A percentile compares a stretch with the other conserved stretches of the same genome.
phyloP scores from a whole-genome alignment of 192 early-diverging fungal genomes.

The Funneliformis geosporum region DNA sequence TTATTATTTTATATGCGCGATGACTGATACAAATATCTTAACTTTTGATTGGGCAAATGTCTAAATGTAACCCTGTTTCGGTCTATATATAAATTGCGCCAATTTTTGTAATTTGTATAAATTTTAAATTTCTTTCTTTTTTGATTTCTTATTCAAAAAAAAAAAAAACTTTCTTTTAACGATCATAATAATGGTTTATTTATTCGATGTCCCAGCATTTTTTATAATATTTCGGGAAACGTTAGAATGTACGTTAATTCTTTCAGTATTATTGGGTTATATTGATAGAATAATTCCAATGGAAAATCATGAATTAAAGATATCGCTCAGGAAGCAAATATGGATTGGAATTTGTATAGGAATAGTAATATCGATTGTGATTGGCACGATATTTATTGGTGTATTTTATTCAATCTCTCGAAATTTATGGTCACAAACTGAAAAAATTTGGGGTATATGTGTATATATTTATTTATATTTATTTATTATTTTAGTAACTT shows the following conservation, averaged over 20 bases:
- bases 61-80: no score
- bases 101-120: no score
- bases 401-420: slow-evolving; percentile 61
- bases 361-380: slow-evolving; percentile 61
- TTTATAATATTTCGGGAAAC: slow-evolving; percentile 83
- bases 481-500: no score
- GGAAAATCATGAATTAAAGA: slow-evolving; percentile 46
- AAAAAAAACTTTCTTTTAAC: no score
- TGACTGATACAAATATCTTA: no score
- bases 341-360: slow-evolving; percentile 76
- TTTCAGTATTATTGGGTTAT: slow-evolving; percentile 85
- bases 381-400: slow-evolving; percentile 75
- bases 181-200: slow-evolving; percentile 44
- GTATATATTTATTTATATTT: background rate
- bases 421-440: slow-evolving; percentile 39
- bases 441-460: no score
- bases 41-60: no score
- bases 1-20: no score
- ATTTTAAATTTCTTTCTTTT: no score
- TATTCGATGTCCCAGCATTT: slow-evolving; percentile 71
- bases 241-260: slow-evolving; percentile 68
- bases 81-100: no score
- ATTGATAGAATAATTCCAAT: slow-evolving; percentile 61
- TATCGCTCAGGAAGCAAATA: slow-evolving; percentile 61
- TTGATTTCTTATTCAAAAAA: no score